Evolutionary conservation across 371 early-diverging fungal genomes (phyloP).

Genomic region (Mucor piriformis): DNA sequence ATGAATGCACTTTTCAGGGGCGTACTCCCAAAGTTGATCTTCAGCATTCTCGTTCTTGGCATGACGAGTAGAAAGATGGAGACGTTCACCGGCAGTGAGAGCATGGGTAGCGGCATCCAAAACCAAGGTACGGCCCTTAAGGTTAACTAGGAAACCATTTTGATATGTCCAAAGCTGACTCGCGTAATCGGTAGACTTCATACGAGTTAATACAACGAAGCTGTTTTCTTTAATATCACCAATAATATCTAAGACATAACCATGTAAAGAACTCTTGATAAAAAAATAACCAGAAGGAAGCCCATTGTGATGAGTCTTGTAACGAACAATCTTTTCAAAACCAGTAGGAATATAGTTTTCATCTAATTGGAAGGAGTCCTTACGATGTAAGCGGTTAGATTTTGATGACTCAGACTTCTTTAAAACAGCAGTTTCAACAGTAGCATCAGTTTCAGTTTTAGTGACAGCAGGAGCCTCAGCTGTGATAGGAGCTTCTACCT

Average conservation of each 20-base stretch:
- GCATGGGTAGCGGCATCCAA: conserved; percentile 34
- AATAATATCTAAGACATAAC: conserved; percentile 43
- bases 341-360: conserved; percentile 44
- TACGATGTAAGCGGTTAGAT: conserved; percentile 15
- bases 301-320: conserved; percentile 32
- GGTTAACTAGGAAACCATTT: conserved; percentile 52
- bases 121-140: conserved; percentile 40
- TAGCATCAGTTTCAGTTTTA: not conserved
- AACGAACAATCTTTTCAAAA: conserved; percentile 44
- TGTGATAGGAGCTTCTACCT: conserved; percentile 1
- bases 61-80: conserved; percentile 27
- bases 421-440: not conserved
- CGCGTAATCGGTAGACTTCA: conserved; percentile 42
- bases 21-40: conserved; percentile 43
- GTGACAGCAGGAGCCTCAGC: not conserved
- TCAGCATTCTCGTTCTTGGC: conserved; percentile 20
- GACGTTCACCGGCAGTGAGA: conserved; percentile 32
- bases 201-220: conserved; percentile 30
- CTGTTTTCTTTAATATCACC: conserved; percentile 29
- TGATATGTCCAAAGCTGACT: conserved; percentile 58
- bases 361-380: conserved; percentile 31
- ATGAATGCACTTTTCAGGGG: conserved; percentile 31
- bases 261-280: conserved; percentile 49
- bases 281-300: conserved; percentile 49
- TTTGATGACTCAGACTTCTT: conserved; percentile 22